Evolutionary conservation across 2,329 filamentous ascomycete species (phyloP).

Genomic region (Clonostachys rhizophaga): DNA sequence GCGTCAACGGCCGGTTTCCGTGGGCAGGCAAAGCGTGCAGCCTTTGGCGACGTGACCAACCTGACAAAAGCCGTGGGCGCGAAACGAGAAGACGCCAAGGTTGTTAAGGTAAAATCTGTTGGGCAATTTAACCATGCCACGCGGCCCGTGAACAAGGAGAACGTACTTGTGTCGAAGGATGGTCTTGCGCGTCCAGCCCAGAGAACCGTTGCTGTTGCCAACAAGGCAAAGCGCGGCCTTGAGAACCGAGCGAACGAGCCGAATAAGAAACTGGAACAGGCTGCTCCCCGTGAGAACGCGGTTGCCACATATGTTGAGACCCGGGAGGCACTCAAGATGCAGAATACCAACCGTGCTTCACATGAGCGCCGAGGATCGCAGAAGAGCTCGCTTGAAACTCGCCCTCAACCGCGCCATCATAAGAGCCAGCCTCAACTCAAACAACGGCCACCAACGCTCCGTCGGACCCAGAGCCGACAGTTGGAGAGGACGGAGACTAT

Average conservation of each 20-base stretch:
- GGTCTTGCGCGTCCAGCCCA: conserved; percentile 8
- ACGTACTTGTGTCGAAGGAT: background rate
- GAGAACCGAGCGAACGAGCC: conserved; percentile 16
- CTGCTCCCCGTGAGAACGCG: conserved; percentile 6
- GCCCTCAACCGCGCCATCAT: conserved; percentile 35
- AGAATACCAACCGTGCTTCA: too few species aligned
- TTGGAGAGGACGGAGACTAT: background rate
- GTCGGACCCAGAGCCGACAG: conserved; percentile 34
- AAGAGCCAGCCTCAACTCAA: conserved; percentile 51
- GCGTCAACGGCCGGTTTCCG: conserved; percentile 20
- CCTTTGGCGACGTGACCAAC: conserved; percentile 81
- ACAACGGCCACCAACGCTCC: conserved; percentile 29
- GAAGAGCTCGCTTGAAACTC: background rate
- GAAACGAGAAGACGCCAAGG: background rate
- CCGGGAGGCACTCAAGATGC: too few species aligned
- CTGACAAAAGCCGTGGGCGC: conserved; percentile 29
- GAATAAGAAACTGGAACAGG: conserved; percentile 12
- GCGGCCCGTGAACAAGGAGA: background rate
- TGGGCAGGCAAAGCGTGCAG: conserved; percentile 64
- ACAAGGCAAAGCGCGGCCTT: conserved; percentile 11
- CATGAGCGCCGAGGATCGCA: too few species aligned
- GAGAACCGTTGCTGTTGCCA: conserved; percentile 11
- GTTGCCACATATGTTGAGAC: background rate
- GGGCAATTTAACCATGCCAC: background rate
- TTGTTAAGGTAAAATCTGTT: background rate